Evolutionary conservation across 1,284 basidiomycete species (phyloP).

Genomic region (Cerioporus squamosus): DNA sequence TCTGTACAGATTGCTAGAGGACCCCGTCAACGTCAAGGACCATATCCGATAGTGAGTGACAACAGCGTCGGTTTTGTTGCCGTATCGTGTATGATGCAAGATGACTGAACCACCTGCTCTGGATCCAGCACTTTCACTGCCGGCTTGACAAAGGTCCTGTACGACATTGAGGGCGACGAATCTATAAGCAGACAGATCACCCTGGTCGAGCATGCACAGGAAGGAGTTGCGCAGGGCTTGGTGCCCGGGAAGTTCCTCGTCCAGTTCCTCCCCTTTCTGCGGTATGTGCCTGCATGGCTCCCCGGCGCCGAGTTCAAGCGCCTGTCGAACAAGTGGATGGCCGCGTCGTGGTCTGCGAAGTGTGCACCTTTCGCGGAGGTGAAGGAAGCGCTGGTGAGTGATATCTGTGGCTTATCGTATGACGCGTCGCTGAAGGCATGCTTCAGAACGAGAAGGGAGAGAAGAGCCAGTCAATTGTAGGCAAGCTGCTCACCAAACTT

Average conservation of each 20-base stretch:
- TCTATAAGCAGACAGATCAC: constrained; percentile 5
- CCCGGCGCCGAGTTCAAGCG: constrained; percentile 16
- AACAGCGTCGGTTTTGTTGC: background rate
- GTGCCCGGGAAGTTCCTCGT: constrained; percentile 17
- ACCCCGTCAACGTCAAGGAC: background rate
- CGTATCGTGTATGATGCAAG: too few species aligned
- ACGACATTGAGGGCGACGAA: constrained; percentile 11
- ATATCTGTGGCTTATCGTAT: background rate
- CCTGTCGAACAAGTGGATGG: constrained; percentile 2
- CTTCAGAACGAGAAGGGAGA: background rate
- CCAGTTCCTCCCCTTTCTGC: constrained; percentile 16
- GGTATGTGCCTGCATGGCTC: constrained; percentile 17
- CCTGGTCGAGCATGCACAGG: background rate
- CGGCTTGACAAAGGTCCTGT: constrained; percentile 11
- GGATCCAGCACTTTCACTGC: background rate
- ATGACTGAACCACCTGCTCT: too few species aligned
- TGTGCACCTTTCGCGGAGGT: background rate
- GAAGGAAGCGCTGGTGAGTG: constrained; percentile 4
- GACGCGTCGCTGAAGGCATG: too few species aligned
- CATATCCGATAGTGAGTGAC: background rate
- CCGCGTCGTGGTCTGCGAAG: constrained; percentile 1
- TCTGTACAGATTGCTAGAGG: background rate
- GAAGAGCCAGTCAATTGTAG: background rate
- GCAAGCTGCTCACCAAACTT: background rate
- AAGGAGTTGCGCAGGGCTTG: background rate